Evolutionary conservation across 805 yeast species (phyloP), one percentile per base, ranked within the genome.

Genomic region (Spencermartinsiella europaea): DNA sequence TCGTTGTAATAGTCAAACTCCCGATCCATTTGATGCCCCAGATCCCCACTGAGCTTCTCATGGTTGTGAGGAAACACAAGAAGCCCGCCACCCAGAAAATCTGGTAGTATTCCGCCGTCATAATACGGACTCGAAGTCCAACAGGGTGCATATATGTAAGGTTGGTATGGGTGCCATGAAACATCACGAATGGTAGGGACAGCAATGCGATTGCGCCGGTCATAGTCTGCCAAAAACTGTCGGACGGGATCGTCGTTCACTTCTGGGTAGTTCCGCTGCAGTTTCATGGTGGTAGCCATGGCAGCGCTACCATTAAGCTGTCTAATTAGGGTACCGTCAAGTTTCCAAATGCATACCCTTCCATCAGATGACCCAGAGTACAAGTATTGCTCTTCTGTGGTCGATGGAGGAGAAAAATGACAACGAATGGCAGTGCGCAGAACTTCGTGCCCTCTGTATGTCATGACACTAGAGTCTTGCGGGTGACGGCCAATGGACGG

Each of bases 301-400:
- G 37, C 21, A 21, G 22, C 42, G 35, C 34, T 16, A 40, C 47
- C 44, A n/a, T 48, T 38, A 2, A 49, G 46, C 2, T 43, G 34
- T 12, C 52, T 34, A 4, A 47, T 60, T 10, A 59, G 42, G 17
- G 50, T 46, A n/a, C 64, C 64, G 43, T 60, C 61, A 10, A 60
- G 51, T 31, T 56, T 47, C 62, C 62, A 60, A 16, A 60, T 50
- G 43, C 52, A 56, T 7, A 59, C 59, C 20, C 43, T 34, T 7
- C 64, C 64, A 36, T 57, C 55, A 1, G 61, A 42, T 3, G 63
- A 59, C 4, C 65, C 65, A 5, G 65, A 58, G 44, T 59, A 62
- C 14, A 61, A 45, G 34, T 55, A 60, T 38, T 59, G 61, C 42
- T 55, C 51, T 12, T 59, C 64, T 12, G 64, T 52, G 3, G 55